A percentile compares a stretch with the other conserved stretches of the same genome.
phyloP scores from a whole-genome alignment of 2,329 filamentous ascomycete species.

The Aspergillus luchuensis region DNA sequence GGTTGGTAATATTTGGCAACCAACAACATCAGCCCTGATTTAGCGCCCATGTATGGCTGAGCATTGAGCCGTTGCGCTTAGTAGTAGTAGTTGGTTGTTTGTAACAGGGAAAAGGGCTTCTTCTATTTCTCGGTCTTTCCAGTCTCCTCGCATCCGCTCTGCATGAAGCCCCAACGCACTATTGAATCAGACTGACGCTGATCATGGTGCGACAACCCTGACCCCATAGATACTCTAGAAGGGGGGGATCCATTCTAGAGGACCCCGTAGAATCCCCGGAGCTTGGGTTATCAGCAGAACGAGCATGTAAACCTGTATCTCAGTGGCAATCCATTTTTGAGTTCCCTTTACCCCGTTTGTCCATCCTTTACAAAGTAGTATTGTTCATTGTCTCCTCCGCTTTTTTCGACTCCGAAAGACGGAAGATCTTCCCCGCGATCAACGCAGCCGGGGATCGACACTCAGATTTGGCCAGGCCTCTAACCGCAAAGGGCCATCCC shows the following conservation, averaged over 20 bases:
- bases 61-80: too few relatives aligned
- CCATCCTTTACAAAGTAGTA: not conserved
- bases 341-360: not conserved
- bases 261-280: not conserved
- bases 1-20: too few relatives aligned
- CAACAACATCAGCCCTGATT: too few relatives aligned
- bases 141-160: conserved; percentile 2
- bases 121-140: too few relatives aligned
- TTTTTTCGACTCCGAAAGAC: conserved; percentile 3
- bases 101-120: too few relatives aligned
- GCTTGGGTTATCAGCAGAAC: too few relatives aligned
- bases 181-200: conserved; percentile 2
- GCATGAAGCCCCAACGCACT: conserved; percentile 1
- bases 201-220: not conserved
- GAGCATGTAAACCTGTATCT: not conserved
- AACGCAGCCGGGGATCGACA: conserved; percentile 16
- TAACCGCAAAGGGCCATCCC: conserved; percentile 1
- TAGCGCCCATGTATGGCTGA: too few relatives aligned
- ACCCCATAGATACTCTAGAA: conserved; percentile 2
- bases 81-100: too few relatives aligned
- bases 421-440: conserved; percentile 24
- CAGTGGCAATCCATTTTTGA: not conserved
- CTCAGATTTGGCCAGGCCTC: conserved; percentile 10
- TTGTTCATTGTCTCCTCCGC: not conserved
- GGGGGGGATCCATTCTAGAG: not conserved